These are phyloP conservation scores for Cocos nucifera DNA, from an alignment of 176 grass and related monocot species.

Conservation along the genomic window DNA sequence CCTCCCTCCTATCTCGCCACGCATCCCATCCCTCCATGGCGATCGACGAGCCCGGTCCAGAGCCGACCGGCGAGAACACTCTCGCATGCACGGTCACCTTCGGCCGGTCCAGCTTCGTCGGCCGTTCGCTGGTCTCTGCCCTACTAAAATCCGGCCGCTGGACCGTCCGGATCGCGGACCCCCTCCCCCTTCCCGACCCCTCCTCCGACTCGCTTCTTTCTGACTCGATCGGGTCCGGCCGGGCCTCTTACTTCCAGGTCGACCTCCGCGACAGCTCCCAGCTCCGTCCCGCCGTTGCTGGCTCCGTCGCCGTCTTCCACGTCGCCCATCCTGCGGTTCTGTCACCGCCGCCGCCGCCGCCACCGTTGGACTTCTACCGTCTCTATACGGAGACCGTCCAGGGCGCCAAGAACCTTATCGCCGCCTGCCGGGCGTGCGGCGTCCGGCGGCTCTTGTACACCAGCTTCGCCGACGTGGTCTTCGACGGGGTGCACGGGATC, in stretches of 20 bases:
- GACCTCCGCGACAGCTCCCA: constrained; percentile 29
- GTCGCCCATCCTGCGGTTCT: constrained; percentile 37
- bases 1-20: constrained; percentile 4
- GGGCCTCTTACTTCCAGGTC: constrained; percentile 15
- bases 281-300: constrained; percentile 26
- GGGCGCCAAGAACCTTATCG: constrained; percentile 44
- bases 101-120: constrained; percentile 51
- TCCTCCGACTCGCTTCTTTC: not conserved
- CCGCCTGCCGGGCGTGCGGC: constrained; percentile 33
- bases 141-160: constrained; percentile 48
- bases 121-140: constrained; percentile 45
- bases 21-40: constrained; percentile 38
- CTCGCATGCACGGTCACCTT: constrained; percentile 50
- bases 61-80: constrained; percentile 1
- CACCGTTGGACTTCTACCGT: constrained; percentile 31
- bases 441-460: constrained; percentile 66
- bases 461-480: constrained; percentile 51
- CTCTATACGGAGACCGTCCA: constrained; percentile 46
- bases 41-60: constrained; percentile 27
- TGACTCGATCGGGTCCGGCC: not conserved
- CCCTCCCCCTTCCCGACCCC: constrained; percentile 23
- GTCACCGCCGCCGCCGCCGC: constrained; percentile 1
- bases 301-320: constrained; percentile 59
- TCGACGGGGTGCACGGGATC: constrained; percentile 31
- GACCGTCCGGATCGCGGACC: constrained; percentile 44